phyloP scores from a whole-genome alignment of 2,329 filamentous ascomycete genomes.

The Diaporthe caulivora region DNA sequence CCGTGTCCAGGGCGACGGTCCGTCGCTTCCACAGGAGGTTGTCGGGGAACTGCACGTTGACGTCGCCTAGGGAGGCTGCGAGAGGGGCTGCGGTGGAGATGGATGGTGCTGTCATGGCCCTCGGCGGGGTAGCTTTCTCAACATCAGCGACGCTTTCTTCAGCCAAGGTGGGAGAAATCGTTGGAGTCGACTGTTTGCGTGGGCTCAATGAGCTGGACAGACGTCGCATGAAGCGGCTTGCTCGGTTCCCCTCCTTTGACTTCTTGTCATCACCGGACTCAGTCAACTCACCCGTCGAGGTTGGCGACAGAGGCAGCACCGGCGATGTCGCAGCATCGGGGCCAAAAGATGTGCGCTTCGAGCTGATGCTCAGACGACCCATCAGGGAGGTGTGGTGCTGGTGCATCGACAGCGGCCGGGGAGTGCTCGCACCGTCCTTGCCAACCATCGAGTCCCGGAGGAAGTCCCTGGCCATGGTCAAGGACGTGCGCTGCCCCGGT shows the following conservation, averaged over 20 bases:
- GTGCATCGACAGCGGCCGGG: constrained; percentile 61
- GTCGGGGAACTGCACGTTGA: constrained; percentile 98
- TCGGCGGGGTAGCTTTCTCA: constrained; percentile 36
- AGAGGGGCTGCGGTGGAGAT: constrained; percentile 11
- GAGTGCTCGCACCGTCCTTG: constrained; percentile 45
- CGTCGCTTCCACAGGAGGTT: constrained; percentile 96
- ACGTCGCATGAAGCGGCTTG: constrained; percentile 70
- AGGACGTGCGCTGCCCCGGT: constrained; percentile 65
- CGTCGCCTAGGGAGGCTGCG: constrained; percentile 73
- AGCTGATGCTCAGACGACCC: constrained; percentile 76
- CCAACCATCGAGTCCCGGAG: constrained; percentile 65
- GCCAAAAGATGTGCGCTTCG: constrained; percentile 64
- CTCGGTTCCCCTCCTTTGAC: constrained; percentile 55
- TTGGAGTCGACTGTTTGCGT: constrained; percentile 59
- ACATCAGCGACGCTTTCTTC: constrained; percentile 60
- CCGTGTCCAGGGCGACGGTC: constrained; percentile 85
- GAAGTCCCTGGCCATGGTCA: constrained; percentile 71
- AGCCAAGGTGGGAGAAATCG: constrained; percentile 63
- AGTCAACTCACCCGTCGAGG: constrained; percentile 57
- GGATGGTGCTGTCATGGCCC: constrained; percentile 42
- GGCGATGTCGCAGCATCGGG: constrained; percentile 54
- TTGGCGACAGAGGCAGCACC: constrained; percentile 53
- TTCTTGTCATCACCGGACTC: constrained; percentile 62
- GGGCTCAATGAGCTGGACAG: constrained; percentile 66
- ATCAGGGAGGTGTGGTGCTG: constrained; percentile 62